phyloP scores from a whole-genome alignment of 2,329 filamentous ascomycete genomes.

The Amauroascus niger region DNA sequence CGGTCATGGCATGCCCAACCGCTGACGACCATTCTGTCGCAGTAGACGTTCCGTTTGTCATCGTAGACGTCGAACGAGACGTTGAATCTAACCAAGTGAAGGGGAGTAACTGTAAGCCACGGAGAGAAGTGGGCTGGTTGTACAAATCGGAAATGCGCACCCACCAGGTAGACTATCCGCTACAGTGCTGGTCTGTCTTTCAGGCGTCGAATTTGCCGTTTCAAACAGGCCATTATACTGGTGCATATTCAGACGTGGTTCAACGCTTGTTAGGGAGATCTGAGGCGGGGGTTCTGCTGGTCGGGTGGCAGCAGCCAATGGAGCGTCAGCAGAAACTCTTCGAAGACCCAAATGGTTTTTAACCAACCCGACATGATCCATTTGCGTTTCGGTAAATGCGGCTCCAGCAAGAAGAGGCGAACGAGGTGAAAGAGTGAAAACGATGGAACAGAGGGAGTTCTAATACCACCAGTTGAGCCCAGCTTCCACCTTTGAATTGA shows the following conservation, averaged over 20 bases:
- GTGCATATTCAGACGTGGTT: conserved; percentile 37
- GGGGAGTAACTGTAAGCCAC: background rate
- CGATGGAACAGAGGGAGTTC: conserved; percentile 13
- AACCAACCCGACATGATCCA: conserved; percentile 1
- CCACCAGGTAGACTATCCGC: conserved; percentile 2
- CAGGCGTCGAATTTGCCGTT: conserved; percentile 2
- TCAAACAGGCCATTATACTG: conserved; percentile 34
- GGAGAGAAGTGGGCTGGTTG: background rate
- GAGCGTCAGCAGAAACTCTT: conserved; percentile 12
- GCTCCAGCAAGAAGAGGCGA: background rate
- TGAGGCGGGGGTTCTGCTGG: conserved; percentile 22
- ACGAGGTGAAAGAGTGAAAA: background rate
- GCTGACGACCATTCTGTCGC: conserved; percentile 41
- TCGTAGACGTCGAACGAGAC: conserved; percentile 22
- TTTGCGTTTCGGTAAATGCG: background rate
- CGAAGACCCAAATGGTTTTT: conserved; percentile 8
- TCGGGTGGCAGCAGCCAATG: conserved; percentile 3
- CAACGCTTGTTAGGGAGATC: conserved; percentile 33
- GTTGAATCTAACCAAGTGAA: conserved; percentile 2
- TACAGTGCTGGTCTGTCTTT: background rate
- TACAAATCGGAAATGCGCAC: background rate
- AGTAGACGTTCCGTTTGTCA: conserved; percentile 25
- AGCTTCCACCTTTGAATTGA: conserved; percentile 21
- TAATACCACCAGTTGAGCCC: conserved; percentile 23
- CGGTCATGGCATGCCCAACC: conserved; percentile 41